Evolutionary conservation across 108 stramenopile genomes (phyloP).

Genomic region (Nannochloropsis salina): DNA sequence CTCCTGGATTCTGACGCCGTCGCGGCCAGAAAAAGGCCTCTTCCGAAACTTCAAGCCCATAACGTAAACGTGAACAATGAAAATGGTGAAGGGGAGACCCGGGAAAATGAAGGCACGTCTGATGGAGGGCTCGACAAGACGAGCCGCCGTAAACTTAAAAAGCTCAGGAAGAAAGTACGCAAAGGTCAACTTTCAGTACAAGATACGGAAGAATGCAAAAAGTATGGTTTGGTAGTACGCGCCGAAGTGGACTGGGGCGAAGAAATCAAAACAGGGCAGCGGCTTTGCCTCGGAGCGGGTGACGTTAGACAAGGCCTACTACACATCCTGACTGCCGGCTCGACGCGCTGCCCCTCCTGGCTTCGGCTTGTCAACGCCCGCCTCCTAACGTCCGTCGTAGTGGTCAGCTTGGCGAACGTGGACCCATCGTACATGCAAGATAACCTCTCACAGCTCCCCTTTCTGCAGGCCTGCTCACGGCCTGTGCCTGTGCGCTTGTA

Average conservation of each 20-base stretch:
- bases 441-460: neutral
- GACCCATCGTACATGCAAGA: neutral
- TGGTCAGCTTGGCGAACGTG: constrained; percentile 1
- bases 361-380: neutral
- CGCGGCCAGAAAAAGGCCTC: too few species aligned
- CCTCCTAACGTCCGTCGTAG: neutral
- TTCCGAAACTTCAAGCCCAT: too few species aligned
- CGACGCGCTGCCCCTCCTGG: neutral
- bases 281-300: neutral
- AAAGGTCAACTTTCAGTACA: neutral
- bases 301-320: neutral
- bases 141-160: constrained; percentile 3
- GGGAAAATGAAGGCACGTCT: too few species aligned
- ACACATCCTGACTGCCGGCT: neutral
- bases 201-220: neutral
- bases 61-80: too few species aligned
- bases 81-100: too few species aligned
- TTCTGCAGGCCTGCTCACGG: neutral
- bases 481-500: neutral
- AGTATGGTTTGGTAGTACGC: neutral
- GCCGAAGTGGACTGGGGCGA: constrained; percentile 19
- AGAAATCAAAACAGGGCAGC: neutral
- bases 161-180: neutral
- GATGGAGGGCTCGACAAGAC: neutral
- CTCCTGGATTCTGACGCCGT: too few species aligned